Evolutionary conservation across 2,329 filamentous ascomycete genomes (phyloP).

Genomic region (Penicillium sp.): DNA sequence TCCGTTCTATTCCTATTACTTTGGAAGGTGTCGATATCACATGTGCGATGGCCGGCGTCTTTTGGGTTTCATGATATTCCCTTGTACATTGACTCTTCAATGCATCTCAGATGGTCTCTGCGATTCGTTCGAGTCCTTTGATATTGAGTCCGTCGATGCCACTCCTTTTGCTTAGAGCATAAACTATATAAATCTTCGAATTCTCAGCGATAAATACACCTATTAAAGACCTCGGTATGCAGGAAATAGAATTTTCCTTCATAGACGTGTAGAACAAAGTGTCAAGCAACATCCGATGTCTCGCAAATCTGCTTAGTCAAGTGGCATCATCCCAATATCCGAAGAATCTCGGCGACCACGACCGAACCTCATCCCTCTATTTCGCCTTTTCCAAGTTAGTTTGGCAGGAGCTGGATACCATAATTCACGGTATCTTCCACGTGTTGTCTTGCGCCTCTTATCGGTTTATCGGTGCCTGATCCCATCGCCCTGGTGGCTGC

Average conservation of each 20-base stretch:
- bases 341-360: slow-evolving; percentile 32
- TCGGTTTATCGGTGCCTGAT: background rate
- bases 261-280: slow-evolving; percentile 3
- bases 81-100: slow-evolving; percentile 15
- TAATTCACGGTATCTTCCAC: background rate
- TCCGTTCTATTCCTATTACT: background rate
- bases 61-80: slow-evolving; percentile 4
- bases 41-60: slow-evolving; percentile 13
- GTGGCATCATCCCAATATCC: slow-evolving; percentile 10
- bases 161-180: background rate
- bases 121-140: background rate
- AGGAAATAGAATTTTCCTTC: background rate
- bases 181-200: background rate
- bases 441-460: background rate
- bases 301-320: slow-evolving; percentile 24
- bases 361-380: slow-evolving; percentile 23
- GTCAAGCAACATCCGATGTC: background rate
- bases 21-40: slow-evolving; percentile 15
- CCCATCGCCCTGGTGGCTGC: background rate
- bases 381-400: slow-evolving; percentile 27
- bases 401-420: background rate
- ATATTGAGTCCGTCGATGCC: background rate
- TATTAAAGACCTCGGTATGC: background rate
- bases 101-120: slow-evolving; percentile 7
- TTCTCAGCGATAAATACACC: slow-evolving; percentile 5